These are phyloP conservation scores for Phlyctochytrium bullatum DNA, from an alignment of 192 early-diverging fungal genomes.

Conservation along the genomic window DNA sequence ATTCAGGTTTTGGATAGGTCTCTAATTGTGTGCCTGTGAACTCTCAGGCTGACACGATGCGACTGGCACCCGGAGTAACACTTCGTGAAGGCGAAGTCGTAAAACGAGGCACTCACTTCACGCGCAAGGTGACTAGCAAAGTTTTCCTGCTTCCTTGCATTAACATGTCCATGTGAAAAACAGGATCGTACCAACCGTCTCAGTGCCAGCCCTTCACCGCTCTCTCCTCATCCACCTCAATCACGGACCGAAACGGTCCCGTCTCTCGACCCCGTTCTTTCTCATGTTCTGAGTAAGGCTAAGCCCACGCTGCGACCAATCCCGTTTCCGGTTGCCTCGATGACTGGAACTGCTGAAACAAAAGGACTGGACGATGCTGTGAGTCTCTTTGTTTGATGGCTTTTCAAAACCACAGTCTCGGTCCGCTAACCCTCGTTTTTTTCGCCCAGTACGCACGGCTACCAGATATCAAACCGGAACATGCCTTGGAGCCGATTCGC, in stretches of 20 bases:
- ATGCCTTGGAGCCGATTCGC: background rate
- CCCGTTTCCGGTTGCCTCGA: slow-evolving; percentile 24
- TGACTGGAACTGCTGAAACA: background rate
- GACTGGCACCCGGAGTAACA: slow-evolving; percentile 41
- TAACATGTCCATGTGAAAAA: background rate
- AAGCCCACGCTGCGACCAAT: slow-evolving; percentile 20
- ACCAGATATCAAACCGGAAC: background rate
- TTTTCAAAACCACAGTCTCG: background rate
- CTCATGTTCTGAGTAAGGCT: slow-evolving; percentile 13
- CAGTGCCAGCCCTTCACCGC: background rate
- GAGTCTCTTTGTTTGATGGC: background rate
- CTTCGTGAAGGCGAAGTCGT: slow-evolving; percentile 46
- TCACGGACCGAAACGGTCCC: background rate
- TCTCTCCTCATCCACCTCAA: background rate
- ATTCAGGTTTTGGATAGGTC: slow-evolving; percentile 3
- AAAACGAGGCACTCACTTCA: slow-evolving; percentile 30
- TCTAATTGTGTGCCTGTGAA: slow-evolving; percentile 13
- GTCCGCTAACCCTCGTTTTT: no score
- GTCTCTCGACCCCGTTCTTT: slow-evolving; percentile 11
- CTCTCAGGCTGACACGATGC: slow-evolving; percentile 51
- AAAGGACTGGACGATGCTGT: background rate
- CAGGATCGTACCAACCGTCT: background rate
- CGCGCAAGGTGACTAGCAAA: slow-evolving; percentile 14
- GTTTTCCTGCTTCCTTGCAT: no score
- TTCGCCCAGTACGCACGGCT: background rate